phyloP scores from a whole-genome alignment of 1,284 basidiomycete genomes.

The Heterobasidion occidentale region DNA sequence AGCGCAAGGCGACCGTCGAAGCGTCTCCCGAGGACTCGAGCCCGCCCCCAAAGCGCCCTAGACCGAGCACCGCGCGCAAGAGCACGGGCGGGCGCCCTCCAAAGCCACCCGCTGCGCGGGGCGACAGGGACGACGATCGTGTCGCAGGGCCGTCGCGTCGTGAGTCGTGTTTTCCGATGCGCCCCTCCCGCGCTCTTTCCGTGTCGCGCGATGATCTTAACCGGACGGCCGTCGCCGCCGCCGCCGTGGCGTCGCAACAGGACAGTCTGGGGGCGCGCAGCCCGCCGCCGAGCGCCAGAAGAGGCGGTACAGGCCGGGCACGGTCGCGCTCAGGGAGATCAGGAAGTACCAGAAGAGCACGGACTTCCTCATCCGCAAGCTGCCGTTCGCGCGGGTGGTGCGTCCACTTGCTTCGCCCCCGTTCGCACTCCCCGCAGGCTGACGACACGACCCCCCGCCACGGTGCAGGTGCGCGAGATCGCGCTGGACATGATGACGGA shows the following conservation, averaged over 20 bases:
- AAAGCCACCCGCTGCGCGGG: conserved; percentile 5
- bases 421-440: background rate
- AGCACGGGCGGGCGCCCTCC: conserved; percentile 59
- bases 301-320: conserved; percentile 77
- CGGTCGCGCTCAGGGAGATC: conserved; percentile 86
- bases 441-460: conserved; percentile 5
- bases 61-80: conserved; percentile 57
- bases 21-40: conserved; percentile 34
- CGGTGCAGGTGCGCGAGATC: conserved; percentile 80
- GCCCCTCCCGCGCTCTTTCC: background rate
- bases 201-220: background rate
- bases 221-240: no score
- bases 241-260: background rate
- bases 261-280: background rate
- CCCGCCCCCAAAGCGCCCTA: conserved; percentile 37
- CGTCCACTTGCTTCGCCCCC: conserved; percentile 21
- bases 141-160: conserved; percentile 8
- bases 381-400: conserved; percentile 90
- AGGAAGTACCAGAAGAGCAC: conserved; percentile 91
- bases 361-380: conserved; percentile 78
- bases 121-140: background rate
- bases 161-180: background rate
- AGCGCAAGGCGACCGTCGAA: conserved; percentile 17
- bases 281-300: background rate
- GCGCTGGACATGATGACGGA: conserved; percentile 81